These are phyloP conservation scores for Leishmania braziliensis DNA, from an alignment of 208 protist species.

Conservation along the genomic window DNA sequence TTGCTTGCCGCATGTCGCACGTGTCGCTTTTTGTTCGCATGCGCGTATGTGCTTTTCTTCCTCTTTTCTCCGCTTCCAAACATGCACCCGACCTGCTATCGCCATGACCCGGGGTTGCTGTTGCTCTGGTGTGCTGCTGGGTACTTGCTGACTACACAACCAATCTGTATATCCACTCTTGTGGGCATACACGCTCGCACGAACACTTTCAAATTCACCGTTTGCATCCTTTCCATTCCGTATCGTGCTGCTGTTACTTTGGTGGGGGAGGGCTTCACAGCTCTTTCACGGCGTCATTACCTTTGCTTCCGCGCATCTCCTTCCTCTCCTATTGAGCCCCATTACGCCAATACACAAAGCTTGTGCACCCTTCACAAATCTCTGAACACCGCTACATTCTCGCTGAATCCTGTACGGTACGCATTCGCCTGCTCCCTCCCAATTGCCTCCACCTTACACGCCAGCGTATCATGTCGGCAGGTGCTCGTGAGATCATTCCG, in stretches of 20 bases:
- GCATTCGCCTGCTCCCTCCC: background rate
- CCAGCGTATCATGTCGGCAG: slow-evolving; percentile 50
- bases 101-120: background rate
- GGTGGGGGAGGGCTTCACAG: background rate
- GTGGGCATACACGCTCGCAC: background rate
- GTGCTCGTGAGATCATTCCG: slow-evolving; percentile 44
- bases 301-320: background rate
- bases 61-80: background rate
- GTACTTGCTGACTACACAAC: background rate
- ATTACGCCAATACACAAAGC: background rate
- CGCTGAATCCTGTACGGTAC: background rate
- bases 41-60: background rate
- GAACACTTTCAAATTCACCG: background rate
- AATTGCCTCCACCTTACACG: background rate
- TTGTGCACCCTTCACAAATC: background rate
- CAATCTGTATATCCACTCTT: background rate
- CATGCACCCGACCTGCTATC: background rate
- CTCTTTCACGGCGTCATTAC: background rate
- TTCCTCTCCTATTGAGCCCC: background rate
- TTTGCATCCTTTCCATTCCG: no score
- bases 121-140: background rate
- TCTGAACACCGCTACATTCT: background rate
- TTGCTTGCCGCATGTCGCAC: background rate
- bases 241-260: background rate
- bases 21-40: background rate